A percentile compares a stretch with the other conserved stretches of the same genome.
phyloP scores from a whole-genome alignment of 2,329 filamentous ascomycete species.

The Sporothrix curviconia region DNA sequence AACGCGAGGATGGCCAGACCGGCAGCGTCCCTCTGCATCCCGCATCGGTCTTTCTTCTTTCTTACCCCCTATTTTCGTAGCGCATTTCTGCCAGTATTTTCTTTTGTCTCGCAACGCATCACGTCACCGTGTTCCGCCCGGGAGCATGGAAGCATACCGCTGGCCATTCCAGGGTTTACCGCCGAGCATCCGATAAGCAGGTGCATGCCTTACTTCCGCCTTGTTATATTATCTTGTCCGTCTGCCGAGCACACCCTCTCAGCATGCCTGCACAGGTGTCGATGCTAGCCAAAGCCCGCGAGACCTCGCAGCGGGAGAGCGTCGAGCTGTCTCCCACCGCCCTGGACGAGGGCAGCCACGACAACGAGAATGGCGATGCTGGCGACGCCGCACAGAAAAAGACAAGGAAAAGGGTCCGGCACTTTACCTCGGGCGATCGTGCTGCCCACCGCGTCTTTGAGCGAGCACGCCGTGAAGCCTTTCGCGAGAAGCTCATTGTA shows the following conservation, averaged over 20 bases:
- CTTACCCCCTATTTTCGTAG: no score
- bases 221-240: neutral
- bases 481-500: slow-evolving; percentile 13
- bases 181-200: no score
- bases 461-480: slow-evolving; percentile 12
- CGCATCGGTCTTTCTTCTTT: no score
- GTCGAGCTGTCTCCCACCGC: neutral
- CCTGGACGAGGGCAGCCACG: neutral
- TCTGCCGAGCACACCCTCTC: neutral
- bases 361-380: neutral
- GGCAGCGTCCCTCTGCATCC: no score
- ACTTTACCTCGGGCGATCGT: slow-evolving; percentile 14
- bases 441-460: slow-evolving; percentile 15
- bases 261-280: neutral
- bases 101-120: neutral
- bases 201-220: no score
- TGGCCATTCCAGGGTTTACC: no score
- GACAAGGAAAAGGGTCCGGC: slow-evolving; percentile 6
- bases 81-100: neutral
- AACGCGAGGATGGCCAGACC: no score
- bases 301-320: neutral
- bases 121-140: neutral
- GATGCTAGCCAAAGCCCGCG: neutral
- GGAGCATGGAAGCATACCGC: neutral
- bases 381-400: neutral